phyloP scores from a whole-genome alignment of 257 asterid species.

The Rubia yunnanensis region DNA sequence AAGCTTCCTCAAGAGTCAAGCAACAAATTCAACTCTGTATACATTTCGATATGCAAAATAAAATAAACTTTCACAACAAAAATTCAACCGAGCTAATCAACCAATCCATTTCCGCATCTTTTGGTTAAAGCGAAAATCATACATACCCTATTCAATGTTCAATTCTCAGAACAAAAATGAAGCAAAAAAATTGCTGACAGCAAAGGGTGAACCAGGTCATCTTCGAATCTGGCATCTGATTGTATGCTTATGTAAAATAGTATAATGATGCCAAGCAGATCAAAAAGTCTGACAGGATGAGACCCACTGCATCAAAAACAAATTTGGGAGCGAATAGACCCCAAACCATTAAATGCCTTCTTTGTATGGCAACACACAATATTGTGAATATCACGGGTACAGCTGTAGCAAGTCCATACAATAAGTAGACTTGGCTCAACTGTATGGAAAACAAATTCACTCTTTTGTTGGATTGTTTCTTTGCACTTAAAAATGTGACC shows the following conservation, averaged over 20 bases:
- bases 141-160: not conserved
- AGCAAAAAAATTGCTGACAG: not conserved
- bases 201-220: not conserved
- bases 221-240: not conserved
- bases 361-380: constrained; percentile 72
- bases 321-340: constrained; percentile 96
- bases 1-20: not conserved
- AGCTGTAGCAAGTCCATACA: constrained; percentile 59
- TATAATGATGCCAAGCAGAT: constrained; percentile 68
- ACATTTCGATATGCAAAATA: not conserved
- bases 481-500: constrained; percentile 31
- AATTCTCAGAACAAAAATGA: not conserved
- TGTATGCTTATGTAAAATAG: constrained; percentile 28
- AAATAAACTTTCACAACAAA: not conserved
- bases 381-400: constrained; percentile 58
- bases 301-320: constrained; percentile 85
- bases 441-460: constrained; percentile 31
- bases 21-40: not conserved
- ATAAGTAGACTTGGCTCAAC: constrained; percentile 72
- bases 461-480: constrained; percentile 23
- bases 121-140: not conserved
- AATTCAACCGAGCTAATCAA: not conserved
- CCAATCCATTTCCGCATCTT: not conserved
- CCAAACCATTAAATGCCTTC: constrained; percentile 99
- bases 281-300: constrained; percentile 51